phyloP scores from a whole-genome alignment of 2,329 filamentous ascomycete genomes.

The Capronia coronata region DNA sequence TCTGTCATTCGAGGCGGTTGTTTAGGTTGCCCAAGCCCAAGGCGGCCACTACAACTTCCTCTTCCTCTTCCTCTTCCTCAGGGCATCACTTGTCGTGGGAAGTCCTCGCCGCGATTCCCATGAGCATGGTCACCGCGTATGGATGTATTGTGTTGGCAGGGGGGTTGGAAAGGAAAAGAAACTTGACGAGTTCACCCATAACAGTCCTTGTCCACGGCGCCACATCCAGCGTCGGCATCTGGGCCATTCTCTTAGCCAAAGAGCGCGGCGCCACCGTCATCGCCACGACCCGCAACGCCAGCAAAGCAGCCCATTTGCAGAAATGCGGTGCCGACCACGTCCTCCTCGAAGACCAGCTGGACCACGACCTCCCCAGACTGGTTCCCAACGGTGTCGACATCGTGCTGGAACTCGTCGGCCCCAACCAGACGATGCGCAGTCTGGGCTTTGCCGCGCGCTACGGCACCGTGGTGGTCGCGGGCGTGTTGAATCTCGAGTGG shows the following conservation, averaged over 20 bases:
- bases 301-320: not conserved
- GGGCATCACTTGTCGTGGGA: not conserved
- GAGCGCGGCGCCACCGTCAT: slow-evolving; percentile 1
- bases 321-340: slow-evolving; percentile 2
- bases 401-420: slow-evolving; percentile 3
- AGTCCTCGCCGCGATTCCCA: not conserved
- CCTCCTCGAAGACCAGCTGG: slow-evolving; percentile 2
- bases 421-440: not conserved
- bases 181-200: not conserved
- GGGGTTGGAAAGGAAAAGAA: not conserved
- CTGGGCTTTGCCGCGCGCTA: not conserved
- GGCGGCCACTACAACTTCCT: too few relatives aligned
- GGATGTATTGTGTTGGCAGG: slow-evolving; percentile 2
- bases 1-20: not conserved
- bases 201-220: slow-evolving; percentile 1
- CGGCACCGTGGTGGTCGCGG: not conserved
- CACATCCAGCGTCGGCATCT: not conserved
- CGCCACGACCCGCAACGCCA: not conserved
- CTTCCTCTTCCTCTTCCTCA: not conserved
- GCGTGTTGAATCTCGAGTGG: slow-evolving; percentile 5
- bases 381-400: not conserved
- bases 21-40: not conserved
- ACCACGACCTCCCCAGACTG: not conserved
- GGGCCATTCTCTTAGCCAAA: slow-evolving; percentile 4
- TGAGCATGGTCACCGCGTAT: slow-evolving; percentile 5